Base-by-base conservation (phyloP, 495 filamentous ascomycete species). In the Cudoniella acicularis region DNA sequence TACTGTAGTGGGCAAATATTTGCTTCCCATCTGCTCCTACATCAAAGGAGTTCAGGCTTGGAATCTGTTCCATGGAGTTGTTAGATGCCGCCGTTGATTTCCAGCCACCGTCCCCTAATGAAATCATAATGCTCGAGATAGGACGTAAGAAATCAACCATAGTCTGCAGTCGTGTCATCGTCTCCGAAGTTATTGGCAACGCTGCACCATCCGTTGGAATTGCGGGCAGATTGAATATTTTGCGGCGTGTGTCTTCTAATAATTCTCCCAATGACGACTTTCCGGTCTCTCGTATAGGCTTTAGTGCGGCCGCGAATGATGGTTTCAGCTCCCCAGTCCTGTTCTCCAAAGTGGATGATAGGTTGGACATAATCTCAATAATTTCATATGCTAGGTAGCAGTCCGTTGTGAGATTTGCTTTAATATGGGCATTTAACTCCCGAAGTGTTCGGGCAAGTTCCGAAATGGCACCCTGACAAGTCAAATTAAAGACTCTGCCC, bases 311-410 rank as follows among this genome's bases (percentile, higher is more conserved):
- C 1, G 88, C 84, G 47, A 98, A 84, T 11, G 87, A 80, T 36
- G 81, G 80, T 69, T 96, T 96, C 41, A 96, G 82, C 68, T 96
- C 92, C 1, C 90, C 91, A 3, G 90, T 94, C 65, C 87, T 85
- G 1, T 77, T 73, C 53, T 95, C 95, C 6, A 99, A 78, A 48
- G 87, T 84, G 60, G 87, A 84, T 11, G 89, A 91, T 58, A 95
- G 80, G 30, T 79, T 79, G 2, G 89, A 89, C 43, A 99, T 88
- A 58, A 96, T 90, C 64, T 96, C 93, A 46, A 96, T 88, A 54
- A 98, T 92, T 68, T 99, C 94, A 69, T 95, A 99, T 2, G 91
- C 92, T 22, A 99, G 81, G 69, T 89, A 99, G 74, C 95, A 96
- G 72, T 99, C 94, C 0, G 92, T 98, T 64, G 83, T 85, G 42